A percentile compares a stretch with the other conserved stretches of the same genome.
Conservation (phyloP, 2,329 filamentous ascomycete species). For the Xylaria sp. region DNA sequence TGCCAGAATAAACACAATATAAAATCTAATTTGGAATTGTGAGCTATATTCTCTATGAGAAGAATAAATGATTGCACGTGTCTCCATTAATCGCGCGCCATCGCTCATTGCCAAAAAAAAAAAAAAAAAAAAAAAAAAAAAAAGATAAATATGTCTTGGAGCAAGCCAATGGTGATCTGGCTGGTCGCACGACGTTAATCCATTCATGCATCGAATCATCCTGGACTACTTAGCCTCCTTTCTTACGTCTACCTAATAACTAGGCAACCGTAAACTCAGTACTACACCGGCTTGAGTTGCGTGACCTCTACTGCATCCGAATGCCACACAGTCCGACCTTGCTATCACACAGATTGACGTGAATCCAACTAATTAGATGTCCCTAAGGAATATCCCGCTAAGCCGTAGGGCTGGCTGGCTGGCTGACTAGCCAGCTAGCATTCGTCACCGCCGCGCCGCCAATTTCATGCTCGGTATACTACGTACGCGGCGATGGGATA, state of each 20-base stretch:
- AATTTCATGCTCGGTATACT: constrained; percentile 1
- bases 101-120: neutral
- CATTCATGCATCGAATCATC: constrained; percentile 3
- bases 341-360: neutral
- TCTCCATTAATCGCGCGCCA: neutral
- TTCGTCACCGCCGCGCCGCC: neutral
- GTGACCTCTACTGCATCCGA: neutral
- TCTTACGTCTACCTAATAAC: neutral
- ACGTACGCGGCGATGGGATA: neutral
- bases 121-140: too few relatives aligned
- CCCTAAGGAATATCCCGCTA: neutral
- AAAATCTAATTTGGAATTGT: neutral
- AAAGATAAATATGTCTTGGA: neutral
- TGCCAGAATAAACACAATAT: neutral
- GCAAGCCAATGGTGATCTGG: neutral
- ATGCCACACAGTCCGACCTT: neutral
- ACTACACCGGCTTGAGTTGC: neutral
- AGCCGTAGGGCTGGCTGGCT: neutral
- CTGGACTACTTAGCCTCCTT: neutral
- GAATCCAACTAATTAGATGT: neutral
- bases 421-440: neutral
- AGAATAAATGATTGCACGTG: neutral
- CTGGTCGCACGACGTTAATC: neutral
- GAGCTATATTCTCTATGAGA: neutral
- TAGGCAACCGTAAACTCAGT: neutral